Evolutionary conservation across 805 yeast species (phyloP).

Genomic region (Metschnikowia reukaufii): DNA sequence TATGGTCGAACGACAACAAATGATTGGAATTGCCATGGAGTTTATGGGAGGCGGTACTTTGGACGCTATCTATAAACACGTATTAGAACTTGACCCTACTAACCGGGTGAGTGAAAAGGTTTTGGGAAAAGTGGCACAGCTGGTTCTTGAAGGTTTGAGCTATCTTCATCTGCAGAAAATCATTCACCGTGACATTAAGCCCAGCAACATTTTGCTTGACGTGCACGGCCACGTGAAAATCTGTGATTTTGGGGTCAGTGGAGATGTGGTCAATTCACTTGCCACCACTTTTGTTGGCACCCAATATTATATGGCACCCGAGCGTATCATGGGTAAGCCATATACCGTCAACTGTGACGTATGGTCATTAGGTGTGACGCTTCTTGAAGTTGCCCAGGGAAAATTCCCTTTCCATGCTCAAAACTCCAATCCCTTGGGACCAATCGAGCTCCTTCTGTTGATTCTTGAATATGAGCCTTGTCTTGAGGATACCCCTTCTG

Average conservation of each 20-base stretch:
- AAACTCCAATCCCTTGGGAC: conserved; percentile 47
- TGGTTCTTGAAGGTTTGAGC: conserved; percentile 79
- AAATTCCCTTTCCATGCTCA: conserved; percentile 64
- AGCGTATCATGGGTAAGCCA: conserved; percentile 92
- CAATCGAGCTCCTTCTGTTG: conserved; percentile 80
- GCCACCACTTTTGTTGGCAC: conserved; percentile 98
- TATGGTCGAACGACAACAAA: conserved; percentile 68
- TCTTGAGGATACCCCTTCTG: conserved; percentile 72
- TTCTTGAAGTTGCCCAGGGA: conserved; percentile 92
- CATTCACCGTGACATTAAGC: conserved; percentile 94
- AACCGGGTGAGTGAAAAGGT: conserved; percentile 93
- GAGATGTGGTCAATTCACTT: conserved; percentile 91
- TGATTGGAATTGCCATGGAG: conserved; percentile 95
- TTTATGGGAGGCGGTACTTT: conserved; percentile 92
- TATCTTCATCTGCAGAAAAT: conserved; percentile 85
- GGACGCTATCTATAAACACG: conserved; percentile 85
- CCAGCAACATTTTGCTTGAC: conserved; percentile 85
- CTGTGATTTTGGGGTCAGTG: conserved; percentile 97
- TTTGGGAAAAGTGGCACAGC: conserved; percentile 84
- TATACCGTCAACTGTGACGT: conserved; percentile 94
- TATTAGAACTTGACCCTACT: conserved; percentile 59
- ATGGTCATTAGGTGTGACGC: conserved; percentile 92
- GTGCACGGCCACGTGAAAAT: conserved; percentile 78
- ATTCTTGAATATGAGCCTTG: conserved; percentile 83
- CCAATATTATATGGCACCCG: conserved; percentile 98